phyloP scores from a whole-genome alignment of 345 rosid species.

The Dipteronia sinensis region DNA sequence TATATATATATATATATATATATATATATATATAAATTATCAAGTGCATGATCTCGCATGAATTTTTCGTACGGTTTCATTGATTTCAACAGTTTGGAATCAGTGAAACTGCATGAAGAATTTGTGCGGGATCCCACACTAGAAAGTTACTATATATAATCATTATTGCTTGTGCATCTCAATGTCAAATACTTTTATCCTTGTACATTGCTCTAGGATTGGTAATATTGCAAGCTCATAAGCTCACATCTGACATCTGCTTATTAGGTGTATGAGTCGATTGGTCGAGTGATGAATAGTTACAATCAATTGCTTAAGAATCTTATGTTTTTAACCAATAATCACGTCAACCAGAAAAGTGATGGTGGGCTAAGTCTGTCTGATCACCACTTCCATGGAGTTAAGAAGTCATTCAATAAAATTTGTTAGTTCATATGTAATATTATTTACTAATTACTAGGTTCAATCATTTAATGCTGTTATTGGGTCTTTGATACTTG shows the following conservation, averaged over 20 bases:
- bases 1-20: no score
- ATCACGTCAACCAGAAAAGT: background rate
- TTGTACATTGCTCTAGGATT: conserved; percentile 1
- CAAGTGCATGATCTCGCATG: no score
- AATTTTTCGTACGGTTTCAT: no score
- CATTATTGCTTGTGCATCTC: background rate
- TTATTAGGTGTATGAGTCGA: background rate
- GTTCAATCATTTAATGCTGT: background rate
- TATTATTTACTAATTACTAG: background rate
- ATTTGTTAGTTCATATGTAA: background rate
- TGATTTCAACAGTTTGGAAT: no score
- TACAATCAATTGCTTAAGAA: background rate
- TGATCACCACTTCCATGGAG: background rate
- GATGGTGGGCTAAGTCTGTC: background rate
- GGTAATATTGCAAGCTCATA: background rate
- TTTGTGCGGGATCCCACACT: no score
- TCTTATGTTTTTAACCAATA: background rate
- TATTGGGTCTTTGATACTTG: background rate
- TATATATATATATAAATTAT: background rate
- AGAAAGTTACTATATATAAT: no score
- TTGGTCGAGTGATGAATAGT: background rate
- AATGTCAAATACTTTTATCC: background rate
- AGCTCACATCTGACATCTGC: background rate
- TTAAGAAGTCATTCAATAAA: background rate
- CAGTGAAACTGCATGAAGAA: no score